Percentiles rank a stretch among this genome's conserved stretches.
phyloP scores from a whole-genome alignment of 257 asterid genomes.

The Forsythia viridissima region DNA sequence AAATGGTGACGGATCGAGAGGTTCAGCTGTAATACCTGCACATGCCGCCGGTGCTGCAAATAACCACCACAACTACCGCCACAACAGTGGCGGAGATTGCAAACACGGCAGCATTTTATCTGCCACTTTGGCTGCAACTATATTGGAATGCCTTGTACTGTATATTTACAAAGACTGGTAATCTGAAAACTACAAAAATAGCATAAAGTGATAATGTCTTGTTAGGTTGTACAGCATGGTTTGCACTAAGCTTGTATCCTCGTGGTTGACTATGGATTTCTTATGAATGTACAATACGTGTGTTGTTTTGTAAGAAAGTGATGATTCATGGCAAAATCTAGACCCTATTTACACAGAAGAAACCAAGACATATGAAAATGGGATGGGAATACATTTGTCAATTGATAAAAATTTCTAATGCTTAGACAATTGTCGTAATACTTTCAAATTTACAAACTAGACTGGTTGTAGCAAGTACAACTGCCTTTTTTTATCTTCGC shows the following conservation, averaged over 20 bases:
- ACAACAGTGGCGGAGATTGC: conserved; percentile 33
- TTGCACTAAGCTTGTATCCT: neutral
- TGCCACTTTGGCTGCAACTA: conserved; percentile 19
- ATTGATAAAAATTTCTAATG: conserved; percentile 17
- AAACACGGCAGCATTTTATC: neutral
- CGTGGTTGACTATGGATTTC: neutral
- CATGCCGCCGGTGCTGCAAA: conserved; percentile 43
- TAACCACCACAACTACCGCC: conserved; percentile 26
- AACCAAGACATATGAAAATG: neutral
- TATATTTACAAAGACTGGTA: neutral
- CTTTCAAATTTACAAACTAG: conserved; percentile 35
- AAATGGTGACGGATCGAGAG: conserved; percentile 33
- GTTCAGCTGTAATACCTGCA: conserved; percentile 35
- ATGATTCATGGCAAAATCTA: too few species aligned
- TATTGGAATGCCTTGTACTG: conserved; percentile 23
- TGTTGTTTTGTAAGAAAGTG: neutral
- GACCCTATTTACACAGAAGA: neutral
- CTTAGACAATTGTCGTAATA: conserved; percentile 16
- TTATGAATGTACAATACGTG: neutral
- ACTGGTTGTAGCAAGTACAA: conserved; percentile 27
- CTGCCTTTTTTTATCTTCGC: conserved; percentile 22
- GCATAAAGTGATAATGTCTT: neutral
- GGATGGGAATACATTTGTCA: neutral
- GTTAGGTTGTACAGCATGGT: neutral
- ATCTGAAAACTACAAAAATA: neutral